Conservation (phyloP, 805 yeast species). For the Zygotorulaspora florentina region DNA sequence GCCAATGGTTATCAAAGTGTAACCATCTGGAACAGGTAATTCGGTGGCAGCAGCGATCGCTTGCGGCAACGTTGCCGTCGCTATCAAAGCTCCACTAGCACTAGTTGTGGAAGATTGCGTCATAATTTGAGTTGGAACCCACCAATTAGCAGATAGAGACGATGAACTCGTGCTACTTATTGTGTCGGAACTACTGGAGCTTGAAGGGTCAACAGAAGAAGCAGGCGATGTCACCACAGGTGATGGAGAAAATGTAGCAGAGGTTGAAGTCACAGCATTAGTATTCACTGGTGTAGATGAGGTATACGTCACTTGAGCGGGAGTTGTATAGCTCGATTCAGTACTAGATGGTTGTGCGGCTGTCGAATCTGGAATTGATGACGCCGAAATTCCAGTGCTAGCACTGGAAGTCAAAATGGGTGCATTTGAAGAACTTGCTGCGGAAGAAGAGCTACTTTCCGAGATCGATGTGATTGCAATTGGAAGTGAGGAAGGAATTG, state of each 20-base stretch:
- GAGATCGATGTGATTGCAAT: conserved; percentile 7
- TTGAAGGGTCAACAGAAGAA: conserved; percentile 3
- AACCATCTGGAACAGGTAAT: conserved; percentile 32
- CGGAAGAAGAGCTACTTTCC: conserved; percentile 1
- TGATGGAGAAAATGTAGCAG: not conserved
- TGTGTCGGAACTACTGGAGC: conserved; percentile 7
- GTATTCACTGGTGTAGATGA: conserved; percentile 1
- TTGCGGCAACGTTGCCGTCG: conserved; percentile 40
- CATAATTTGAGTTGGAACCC: conserved; percentile 73
- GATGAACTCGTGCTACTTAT: conserved; percentile 12
- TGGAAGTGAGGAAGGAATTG: conserved; percentile 10
- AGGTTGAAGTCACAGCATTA: not conserved
- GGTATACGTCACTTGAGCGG: not conserved
- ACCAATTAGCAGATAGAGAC: conserved; percentile 38
- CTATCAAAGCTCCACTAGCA: conserved; percentile 44
- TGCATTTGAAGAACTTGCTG: not conserved
- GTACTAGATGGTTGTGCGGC: not conserved
- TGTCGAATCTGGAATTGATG: not conserved
- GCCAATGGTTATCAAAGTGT: conserved; percentile 31
- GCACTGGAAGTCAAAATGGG: not conserved
- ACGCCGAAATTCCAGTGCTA: not conserved
- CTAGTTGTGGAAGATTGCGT: conserved; percentile 45
- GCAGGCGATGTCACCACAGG: conserved; percentile 1
- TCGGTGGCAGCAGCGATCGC: conserved; percentile 38
- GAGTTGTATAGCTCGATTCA: not conserved